Conservation (phyloP, 371 early-diverging fungal species). For the Batkoa obscura region DNA sequence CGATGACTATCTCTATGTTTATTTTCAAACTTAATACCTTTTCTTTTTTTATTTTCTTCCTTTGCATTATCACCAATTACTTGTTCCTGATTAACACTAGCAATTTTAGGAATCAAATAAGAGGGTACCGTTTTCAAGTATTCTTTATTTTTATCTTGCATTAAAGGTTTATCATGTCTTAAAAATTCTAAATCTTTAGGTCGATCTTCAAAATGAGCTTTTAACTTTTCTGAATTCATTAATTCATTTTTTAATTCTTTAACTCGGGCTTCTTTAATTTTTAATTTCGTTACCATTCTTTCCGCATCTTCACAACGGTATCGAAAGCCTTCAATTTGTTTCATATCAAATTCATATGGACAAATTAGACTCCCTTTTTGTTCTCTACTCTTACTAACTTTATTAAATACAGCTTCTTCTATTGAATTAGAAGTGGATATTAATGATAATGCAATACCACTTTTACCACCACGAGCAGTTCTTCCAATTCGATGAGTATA, state of each 20-base stretch:
- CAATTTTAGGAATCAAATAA: conserved; percentile 63
- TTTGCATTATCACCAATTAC: neutral
- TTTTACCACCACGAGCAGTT: conserved; percentile 83
- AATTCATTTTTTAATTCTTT: conserved; percentile 87
- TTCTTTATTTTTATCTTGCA: conserved; percentile 52
- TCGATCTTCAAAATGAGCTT: conserved; percentile 91
- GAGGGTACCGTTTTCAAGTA: conserved; percentile 86
- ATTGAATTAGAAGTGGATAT: conserved; percentile 15
- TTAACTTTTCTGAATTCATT: conserved; percentile 79
- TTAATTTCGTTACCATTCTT: conserved; percentile 46
- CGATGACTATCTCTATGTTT: too few relatives aligned
- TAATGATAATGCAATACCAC: conserved; percentile 79
- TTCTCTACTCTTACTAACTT: neutral
- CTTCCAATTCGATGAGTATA: conserved; percentile 95
- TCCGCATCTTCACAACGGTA: conserved; percentile 84
- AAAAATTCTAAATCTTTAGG: conserved; percentile 81
- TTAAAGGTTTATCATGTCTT: conserved; percentile 77
- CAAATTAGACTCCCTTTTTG: conserved; percentile 32
- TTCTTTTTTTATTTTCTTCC: neutral
- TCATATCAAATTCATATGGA: conserved; percentile 73
- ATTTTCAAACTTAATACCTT: neutral
- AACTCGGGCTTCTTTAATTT: conserved; percentile 74
- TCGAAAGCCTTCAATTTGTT: conserved; percentile 70
- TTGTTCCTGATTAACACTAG: conserved; percentile 13
- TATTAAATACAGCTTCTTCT: neutral